Evolutionary conservation across 2,329 filamentous ascomycete species (phyloP), one percentile per base, ranked within the genome.

Genomic region (Metarhizium rileyi): DNA sequence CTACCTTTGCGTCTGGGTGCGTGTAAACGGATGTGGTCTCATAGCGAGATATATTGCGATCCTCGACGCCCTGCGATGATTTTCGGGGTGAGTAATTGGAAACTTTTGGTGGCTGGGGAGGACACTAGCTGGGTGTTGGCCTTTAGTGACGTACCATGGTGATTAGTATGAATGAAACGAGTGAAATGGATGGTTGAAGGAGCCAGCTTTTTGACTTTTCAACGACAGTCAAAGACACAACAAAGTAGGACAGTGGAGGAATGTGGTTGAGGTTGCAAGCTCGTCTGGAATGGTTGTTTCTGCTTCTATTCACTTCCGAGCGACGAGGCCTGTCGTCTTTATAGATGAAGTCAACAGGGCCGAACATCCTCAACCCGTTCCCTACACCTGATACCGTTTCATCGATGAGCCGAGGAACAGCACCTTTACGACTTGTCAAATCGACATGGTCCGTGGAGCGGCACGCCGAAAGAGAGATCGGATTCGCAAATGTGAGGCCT

Each of bases 21-120:
- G 70, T 73, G 61, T 78, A 81, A 45, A 83, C 77, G 44, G 75
- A 71, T 1, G 78, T 81, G 47, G 77, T 69, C 62, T 81, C 80
- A 64, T 75, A 80, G 20, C 78, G 76, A 20, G 55, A 51, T 44
- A 68, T 59, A 14, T 51, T 54, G 30, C 60, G 60, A 41, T 61
- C 61, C 23, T 53, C 50, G 3, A 57, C 70, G 56, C 66, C 74
- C 74, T 78, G 57, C 27, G 20, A 46, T 8, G 8, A 42, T 42
- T 25, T 12, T 42, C 38, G 22, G 38, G 20, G 18, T 38, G 38
- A 42, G 38, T 42, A 23, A 23, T 23, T 14, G 10, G 4, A 2
- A 25, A 23, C n/a, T n/a, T n/a, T n/a, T n/a, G 20, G 10, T 23
- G 38, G 38, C 5, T 10, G 22, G 33, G 6, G 6, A 18, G 33